phyloP scores from a whole-genome alignment of 306 rosid species.

The Abrus pulchellus region DNA sequence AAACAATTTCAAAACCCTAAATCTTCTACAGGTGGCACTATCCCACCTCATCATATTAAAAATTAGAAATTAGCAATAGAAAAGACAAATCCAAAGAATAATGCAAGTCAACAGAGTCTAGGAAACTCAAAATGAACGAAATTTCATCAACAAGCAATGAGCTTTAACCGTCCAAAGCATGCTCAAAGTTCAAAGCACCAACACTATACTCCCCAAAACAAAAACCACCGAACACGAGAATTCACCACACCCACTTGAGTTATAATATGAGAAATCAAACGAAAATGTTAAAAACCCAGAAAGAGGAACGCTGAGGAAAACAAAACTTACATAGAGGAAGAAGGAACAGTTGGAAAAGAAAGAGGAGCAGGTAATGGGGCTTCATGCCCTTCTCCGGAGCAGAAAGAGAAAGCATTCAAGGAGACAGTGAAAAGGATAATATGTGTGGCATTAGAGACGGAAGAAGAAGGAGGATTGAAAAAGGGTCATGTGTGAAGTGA shows the following conservation, averaged over 20 bases:
- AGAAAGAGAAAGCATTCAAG: slow-evolving; percentile 31
- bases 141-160: slow-evolving; percentile 16
- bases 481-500: slow-evolving; percentile 49
- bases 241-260: slow-evolving; percentile 29
- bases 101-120: slow-evolving; percentile 31
- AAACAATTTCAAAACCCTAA: slow-evolving; percentile 57
- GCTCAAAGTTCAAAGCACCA: neutral
- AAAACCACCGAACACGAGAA: neutral
- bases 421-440: slow-evolving; percentile 36
- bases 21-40: neutral
- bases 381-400: slow-evolving; percentile 53
- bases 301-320: neutral
- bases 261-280: slow-evolving; percentile 48
- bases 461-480: slow-evolving; percentile 34
- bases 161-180: slow-evolving; percentile 12
- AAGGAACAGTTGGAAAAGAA: slow-evolving; percentile 34
- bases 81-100: slow-evolving; percentile 30
- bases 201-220: neutral
- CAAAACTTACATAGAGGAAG: slow-evolving; percentile 65
- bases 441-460: slow-evolving; percentile 25
- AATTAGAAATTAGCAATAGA: slow-evolving; percentile 17
- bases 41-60: slow-evolving; percentile 29
- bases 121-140: neutral
- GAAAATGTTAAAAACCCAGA: slow-evolving; percentile 46
- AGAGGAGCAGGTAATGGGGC: slow-evolving; percentile 15